These are phyloP conservation scores for Amniculicola lignicola DNA, from an alignment of 495 filamentous ascomycete genomes.

Conservation along the genomic window DNA sequence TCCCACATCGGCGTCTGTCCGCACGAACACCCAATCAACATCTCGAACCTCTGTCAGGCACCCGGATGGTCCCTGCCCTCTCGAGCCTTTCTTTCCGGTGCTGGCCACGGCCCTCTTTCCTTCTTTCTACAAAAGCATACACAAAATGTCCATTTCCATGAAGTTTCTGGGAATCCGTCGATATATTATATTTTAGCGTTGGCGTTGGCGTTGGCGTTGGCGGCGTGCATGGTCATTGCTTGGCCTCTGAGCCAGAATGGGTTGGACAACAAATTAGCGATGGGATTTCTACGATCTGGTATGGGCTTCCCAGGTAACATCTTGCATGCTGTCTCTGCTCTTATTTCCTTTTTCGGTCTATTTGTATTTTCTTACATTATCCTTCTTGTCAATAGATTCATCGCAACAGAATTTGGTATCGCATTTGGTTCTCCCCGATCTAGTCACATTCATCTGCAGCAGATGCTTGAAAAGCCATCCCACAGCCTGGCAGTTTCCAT, in stretches of 20 bases:
- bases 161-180: background rate
- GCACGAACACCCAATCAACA: background rate
- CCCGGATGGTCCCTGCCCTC: background rate
- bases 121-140: constrained; percentile 20
- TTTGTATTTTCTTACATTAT: background rate
- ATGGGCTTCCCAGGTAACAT: background rate
- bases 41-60: background rate
- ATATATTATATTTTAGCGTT: constrained; percentile 19
- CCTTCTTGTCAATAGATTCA: background rate
- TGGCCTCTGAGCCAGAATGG: background rate
- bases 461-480: no score
- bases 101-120: constrained; percentile 6
- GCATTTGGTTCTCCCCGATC: no score
- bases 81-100: background rate
- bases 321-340: background rate
- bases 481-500: no score
- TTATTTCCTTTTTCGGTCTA: background rate
- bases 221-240: background rate
- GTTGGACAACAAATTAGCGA: background rate
- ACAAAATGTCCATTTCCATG: background rate
- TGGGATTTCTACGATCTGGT: background rate
- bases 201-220: constrained; percentile 24
- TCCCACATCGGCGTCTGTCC: background rate
- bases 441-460: no score
- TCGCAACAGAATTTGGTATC: background rate